phyloP scores from a whole-genome alignment of 495 filamentous ascomycete species.

The Viridothelium virens region DNA sequence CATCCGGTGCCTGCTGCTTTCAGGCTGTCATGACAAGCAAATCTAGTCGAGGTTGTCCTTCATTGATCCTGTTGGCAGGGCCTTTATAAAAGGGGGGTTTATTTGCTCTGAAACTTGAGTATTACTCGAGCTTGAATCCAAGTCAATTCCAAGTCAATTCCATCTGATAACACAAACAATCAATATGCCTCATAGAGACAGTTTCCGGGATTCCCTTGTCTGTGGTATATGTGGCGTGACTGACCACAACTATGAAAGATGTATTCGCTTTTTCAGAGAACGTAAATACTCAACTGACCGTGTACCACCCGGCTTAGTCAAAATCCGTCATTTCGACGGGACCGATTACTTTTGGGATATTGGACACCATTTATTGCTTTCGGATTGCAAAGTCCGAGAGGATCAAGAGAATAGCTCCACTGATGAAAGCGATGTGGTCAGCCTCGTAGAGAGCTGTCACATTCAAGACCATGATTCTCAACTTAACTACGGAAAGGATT shows the following conservation, averaged over 20 bases:
- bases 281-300: not conserved
- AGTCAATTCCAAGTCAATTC: not conserved
- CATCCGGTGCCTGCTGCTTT: not conserved
- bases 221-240: not conserved
- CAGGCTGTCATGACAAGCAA: not conserved
- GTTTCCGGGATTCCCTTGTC: not conserved
- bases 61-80: not conserved
- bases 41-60: not conserved
- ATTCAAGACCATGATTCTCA: not conserved
- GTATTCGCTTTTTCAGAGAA: not conserved
- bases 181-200: not conserved
- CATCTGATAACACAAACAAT: not conserved
- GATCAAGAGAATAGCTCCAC: not conserved
- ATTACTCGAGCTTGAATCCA: not conserved
- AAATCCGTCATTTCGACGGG: slow-evolving; percentile 3
- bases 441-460: not conserved
- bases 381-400: not conserved
- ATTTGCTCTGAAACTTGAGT: not conserved
- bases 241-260: not conserved
- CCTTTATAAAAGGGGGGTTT: not conserved
- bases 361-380: not conserved
- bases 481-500: not conserved
- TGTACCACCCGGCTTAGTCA: not conserved
- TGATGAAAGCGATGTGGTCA: not conserved
- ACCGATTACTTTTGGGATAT: slow-evolving; percentile 4